Evolutionary conservation across 192 early-diverging fungal genomes (phyloP).

Genomic region (Coemansia sp.): DNA sequence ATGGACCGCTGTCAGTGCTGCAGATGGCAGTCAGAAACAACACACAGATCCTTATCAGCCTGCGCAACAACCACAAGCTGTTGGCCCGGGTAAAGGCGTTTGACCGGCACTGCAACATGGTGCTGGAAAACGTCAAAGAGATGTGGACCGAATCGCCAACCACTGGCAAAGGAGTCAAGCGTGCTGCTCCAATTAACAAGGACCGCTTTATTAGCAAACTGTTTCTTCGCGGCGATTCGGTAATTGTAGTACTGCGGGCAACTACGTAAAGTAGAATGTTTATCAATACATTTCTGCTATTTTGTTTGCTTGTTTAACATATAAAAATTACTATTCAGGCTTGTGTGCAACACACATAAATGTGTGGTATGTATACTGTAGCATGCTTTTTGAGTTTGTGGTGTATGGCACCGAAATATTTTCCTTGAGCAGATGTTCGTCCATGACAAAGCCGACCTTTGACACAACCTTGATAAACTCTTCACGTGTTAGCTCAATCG

Average conservation of each 20-base stretch:
- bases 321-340: constrained; percentile 17
- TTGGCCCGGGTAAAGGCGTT: constrained; percentile 98
- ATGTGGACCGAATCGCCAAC: constrained; percentile 98
- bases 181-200: constrained; percentile 94
- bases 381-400: constrained; percentile 72
- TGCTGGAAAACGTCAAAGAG: constrained; percentile 98
- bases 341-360: constrained; percentile 50
- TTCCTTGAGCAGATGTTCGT: constrained; percentile 60
- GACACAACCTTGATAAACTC: constrained; percentile 67
- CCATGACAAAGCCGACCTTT: constrained; percentile 71
- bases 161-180: constrained; percentile 86
- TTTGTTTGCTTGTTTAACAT: too few species aligned
- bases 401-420: constrained; percentile 71
- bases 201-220: constrained; percentile 98
- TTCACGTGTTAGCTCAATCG: constrained; percentile 85
- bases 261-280: neutral
- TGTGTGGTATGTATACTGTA: constrained; percentile 76
- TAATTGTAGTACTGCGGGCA: constrained; percentile 70
- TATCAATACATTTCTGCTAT: too few species aligned
- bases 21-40: constrained; percentile 92
- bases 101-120: constrained; percentile 99
- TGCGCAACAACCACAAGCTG: constrained; percentile 97
- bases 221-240: constrained; percentile 97
- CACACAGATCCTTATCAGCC: constrained; percentile 94
- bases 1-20: constrained; percentile 95